Evolutionary conservation across 2,329 filamentous ascomycete genomes (phyloP).

Genomic region (Helotiales sp.): DNA sequence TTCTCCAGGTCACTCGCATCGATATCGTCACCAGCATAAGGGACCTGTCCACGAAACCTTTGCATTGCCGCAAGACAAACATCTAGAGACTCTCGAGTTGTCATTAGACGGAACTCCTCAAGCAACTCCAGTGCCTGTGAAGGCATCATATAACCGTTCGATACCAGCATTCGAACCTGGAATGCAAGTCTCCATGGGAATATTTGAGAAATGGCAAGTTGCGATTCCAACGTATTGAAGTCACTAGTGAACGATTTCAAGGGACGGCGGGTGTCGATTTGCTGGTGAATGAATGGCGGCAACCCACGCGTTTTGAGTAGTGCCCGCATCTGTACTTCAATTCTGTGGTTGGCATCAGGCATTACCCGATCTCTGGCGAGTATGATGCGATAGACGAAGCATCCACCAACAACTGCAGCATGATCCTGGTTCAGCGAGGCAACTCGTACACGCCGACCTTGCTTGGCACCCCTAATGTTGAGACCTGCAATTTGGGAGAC

Average conservation of each 20-base stretch:
- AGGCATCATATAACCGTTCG: constrained; percentile 1
- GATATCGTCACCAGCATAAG: constrained; percentile 1
- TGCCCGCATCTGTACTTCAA: not conserved
- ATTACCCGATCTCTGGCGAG: not conserved
- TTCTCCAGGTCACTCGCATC: constrained; percentile 4
- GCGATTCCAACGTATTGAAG: not conserved
- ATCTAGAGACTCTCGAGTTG: not conserved
- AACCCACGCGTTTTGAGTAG: not conserved
- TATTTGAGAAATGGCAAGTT: not conserved
- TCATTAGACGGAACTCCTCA: not conserved
- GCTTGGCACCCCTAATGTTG: not conserved
- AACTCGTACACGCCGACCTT: not conserved
- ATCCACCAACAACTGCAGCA: not conserved
- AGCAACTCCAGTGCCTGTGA: not conserved
- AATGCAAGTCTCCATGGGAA: constrained; percentile 7
- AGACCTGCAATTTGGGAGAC: not conserved
- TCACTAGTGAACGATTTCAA: not conserved
- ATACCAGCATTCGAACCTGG: constrained; percentile 4
- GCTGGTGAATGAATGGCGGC: not conserved
- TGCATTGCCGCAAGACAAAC: not conserved
- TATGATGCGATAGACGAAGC: constrained; percentile 3
- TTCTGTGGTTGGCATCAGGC: not conserved
- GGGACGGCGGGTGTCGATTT: not conserved
- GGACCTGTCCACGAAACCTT: constrained; percentile 1
- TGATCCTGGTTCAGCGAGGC: not conserved